Base-by-base conservation (phyloP, 1,139 yeast genomes). In the Dujonia santamariae region DNA sequence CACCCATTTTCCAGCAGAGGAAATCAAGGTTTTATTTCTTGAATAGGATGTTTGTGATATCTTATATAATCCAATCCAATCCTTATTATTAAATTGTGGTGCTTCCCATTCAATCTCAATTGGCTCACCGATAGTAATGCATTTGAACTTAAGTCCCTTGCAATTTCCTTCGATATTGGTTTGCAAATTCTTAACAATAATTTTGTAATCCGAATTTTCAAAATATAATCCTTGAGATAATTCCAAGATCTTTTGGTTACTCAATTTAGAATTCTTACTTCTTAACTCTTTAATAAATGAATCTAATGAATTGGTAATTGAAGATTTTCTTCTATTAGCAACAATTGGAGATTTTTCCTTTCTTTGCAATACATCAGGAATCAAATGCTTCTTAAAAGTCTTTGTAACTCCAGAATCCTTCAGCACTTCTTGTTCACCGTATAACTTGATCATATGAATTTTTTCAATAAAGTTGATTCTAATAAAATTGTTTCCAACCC, bases 61-160 rank as follows among this genome's bases (percentile, higher is more conserved):
- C 37, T 75, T 76, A 59, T 85, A 86, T 31, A 85, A 60, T 1
- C 94, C 95, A 44, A 85, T 73, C 96, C 96, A 85, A 52, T 85
- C 94, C 32, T 66, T 68, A 13, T 54, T 54, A 5, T 54, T 54
- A 7, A 86, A 86, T 0, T 82, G 64, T 22, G 59, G 57, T 82
- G 86, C 85, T 18, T 59, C 51, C 8, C 84, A 72, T 15, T 55
- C 55, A 21, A 86, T 70, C 14, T 56, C 55, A 22, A 86, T 70
- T 3, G 85, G 77, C 14, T 67, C 56, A 2, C 90, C 84, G 37
- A 78, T 50, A 11, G 48, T 49, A 2, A 54, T 43, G 34, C 28
- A 29, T 39, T 24, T 26, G 39, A 41, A 61, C 24, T 57, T 59
- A 19, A 60, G 48, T 32, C 46, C 38, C 18, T 42, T 45, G 18